Evolutionary conservation across 306 rosid genomes (phyloP), one percentile per base, ranked within the genome.

Genomic region (Boehmeria nivea): DNA sequence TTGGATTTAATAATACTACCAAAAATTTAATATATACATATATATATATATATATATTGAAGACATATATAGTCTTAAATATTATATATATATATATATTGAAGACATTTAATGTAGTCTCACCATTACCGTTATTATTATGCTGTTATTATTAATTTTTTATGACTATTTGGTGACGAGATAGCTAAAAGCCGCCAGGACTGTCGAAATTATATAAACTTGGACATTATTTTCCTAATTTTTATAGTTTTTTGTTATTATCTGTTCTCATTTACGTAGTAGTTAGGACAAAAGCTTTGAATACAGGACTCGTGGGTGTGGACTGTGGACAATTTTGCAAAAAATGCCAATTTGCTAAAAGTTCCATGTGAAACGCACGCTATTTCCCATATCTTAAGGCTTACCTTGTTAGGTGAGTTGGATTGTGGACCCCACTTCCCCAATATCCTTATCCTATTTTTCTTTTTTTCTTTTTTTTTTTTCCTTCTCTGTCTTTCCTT

Each of bases 311-410:
- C 42, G 43, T n/a, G 40, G 24, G 23, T 53, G 43, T 16, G 4
- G 24, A 20, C 3, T 4, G 22, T 16, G 5, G 42, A 53, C 23
- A 51, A 23, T 17, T 47, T 22, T 47, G 53, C 17, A 15, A 26
- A 46, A 11, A 46, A 22, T 18, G 52, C 26, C 52, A 46, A 51
- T 51, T 17, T 6, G 20, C 12, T 17, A 21, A 52, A 39, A 52
- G 15, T 8, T 14, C 58, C 58, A 28, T 40, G 58, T 53, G 58
- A 53, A 27, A 2, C 24, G 25, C 58, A 53, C 43, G 40, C 58
- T 9, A 9, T 17, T 53, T 31, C 23, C 39, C 25, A 28, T 6
- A n/a, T n/a, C n/a, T n/a, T n/a, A n/a, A n/a, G n/a, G n/a, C n/a
- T n/a, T 13, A 31, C 40, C 58, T 16, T 16, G 58, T 20, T 53